Percentiles rank a stretch among this genome's conserved stretches.
phyloP scores from a whole-genome alignment of 306 rosid genomes.

The Arachis stenosperma region DNA sequence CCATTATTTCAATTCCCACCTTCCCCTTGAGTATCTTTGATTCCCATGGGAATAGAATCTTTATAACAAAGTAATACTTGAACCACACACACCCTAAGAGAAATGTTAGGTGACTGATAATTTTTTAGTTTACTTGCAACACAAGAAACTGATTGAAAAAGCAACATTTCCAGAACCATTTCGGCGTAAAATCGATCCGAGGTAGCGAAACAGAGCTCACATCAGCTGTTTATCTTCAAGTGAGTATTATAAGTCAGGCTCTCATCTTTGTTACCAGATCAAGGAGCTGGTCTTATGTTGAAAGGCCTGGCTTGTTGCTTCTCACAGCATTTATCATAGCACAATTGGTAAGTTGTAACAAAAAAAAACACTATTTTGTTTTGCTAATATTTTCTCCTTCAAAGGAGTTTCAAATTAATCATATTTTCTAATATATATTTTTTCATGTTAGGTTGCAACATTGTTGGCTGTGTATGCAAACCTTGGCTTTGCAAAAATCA shows the following conservation, averaged over 20 bases:
- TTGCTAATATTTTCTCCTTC: neutral
- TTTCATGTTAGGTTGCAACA: slow-evolving; percentile 56
- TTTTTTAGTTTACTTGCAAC: no score
- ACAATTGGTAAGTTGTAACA: slow-evolving; percentile 59
- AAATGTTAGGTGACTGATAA: no score
- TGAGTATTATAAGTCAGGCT: slow-evolving; percentile 81
- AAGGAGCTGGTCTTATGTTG: slow-evolving; percentile 66
- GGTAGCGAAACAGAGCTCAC: slow-evolving; percentile 51
- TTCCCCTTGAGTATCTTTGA: no score
- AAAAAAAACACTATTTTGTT: neutral
- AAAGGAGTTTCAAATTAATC: no score
- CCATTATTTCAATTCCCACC: no score
- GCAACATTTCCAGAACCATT: slow-evolving; percentile 46
- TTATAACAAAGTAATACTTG: no score
- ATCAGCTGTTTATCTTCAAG: slow-evolving; percentile 83
- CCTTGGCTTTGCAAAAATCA: slow-evolving; percentile 65
- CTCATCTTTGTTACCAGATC: slow-evolving; percentile 85
- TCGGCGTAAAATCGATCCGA: slow-evolving; percentile 66
- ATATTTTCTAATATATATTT: no score
- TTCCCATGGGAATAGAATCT: no score
- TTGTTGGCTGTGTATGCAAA: slow-evolving; percentile 71
- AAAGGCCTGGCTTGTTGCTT: slow-evolving; percentile 75
- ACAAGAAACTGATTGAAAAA: neutral
- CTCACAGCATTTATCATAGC: slow-evolving; percentile 60
- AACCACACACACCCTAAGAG: no score